Evolutionary conservation across 352 stramenopile genomes (phyloP).

Genomic region (Globisporangium spiculum): DNA sequence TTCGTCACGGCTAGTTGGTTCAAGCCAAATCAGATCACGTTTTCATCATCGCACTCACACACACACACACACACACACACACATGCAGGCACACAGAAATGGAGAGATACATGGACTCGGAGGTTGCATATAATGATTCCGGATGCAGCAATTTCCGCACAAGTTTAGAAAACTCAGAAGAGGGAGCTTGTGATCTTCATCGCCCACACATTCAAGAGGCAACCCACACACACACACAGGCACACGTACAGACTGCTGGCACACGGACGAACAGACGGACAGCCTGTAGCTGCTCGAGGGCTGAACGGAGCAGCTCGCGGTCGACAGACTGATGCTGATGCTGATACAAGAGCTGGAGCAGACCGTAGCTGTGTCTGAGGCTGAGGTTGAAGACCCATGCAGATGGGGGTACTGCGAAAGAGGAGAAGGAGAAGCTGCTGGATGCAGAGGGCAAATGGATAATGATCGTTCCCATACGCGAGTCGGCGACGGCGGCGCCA

Average conservation of each 20-base stretch:
- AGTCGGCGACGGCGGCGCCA: neutral
- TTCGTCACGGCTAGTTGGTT: slow-evolving; percentile 90
- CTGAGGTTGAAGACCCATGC: neutral
- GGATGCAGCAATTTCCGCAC: slow-evolving; percentile 86
- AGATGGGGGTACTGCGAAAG: neutral
- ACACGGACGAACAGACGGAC: neutral
- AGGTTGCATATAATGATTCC: slow-evolving; percentile 89
- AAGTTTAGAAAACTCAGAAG: slow-evolving; percentile 68
- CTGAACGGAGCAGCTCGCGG: neutral
- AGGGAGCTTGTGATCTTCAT: slow-evolving; percentile 88
- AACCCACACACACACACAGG: slow-evolving; percentile 5
- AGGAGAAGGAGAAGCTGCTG: neutral
- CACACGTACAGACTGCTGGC: neutral
- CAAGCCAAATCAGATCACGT: slow-evolving; percentile 79
- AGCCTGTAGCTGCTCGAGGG: neutral
- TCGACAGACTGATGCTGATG: neutral
- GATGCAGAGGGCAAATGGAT: slow-evolving; percentile 10
- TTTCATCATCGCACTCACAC: slow-evolving; percentile 84
- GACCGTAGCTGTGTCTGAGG: neutral
- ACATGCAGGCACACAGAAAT: slow-evolving; percentile 3
- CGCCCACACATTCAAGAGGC: slow-evolving; percentile 28
- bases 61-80: slow-evolving; percentile 21
- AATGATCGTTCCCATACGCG: slow-evolving; percentile 1
- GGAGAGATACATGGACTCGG: slow-evolving; percentile 53
- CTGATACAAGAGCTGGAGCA: neutral